A percentile compares a stretch with the other conserved stretches of the same genome.
phyloP scores from a whole-genome alignment of 1,284 basidiomycete species.

The Ustilago tritici region DNA sequence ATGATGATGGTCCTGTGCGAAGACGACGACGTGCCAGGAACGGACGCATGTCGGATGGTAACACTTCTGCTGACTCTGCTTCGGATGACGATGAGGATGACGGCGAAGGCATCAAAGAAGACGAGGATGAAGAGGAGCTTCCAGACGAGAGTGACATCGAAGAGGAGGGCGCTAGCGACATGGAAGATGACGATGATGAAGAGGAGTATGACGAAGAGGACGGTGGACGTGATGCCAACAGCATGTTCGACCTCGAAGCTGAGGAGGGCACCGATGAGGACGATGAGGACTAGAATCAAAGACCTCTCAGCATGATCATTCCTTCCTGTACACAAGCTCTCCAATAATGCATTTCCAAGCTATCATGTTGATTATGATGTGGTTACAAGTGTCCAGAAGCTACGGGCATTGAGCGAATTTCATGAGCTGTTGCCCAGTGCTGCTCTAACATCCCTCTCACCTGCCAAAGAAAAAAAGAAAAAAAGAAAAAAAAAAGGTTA shows the following conservation, averaged over 20 bases:
- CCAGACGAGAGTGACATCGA: constrained; percentile 53
- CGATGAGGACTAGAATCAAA: constrained; percentile 27
- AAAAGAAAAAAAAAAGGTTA: no score
- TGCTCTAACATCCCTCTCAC: neutral
- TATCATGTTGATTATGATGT: neutral
- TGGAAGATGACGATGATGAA: constrained; percentile 52
- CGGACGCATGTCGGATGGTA: constrained; percentile 38
- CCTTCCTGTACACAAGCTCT: constrained; percentile 1
- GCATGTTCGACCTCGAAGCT: constrained; percentile 53
- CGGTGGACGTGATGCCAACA: constrained; percentile 37
- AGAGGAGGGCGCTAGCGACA: constrained; percentile 45
- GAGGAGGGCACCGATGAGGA: constrained; percentile 54
- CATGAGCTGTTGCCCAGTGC: neutral
- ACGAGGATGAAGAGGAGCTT: constrained; percentile 44
- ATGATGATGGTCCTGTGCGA: constrained; percentile 42
- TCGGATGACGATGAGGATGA: constrained; percentile 37
- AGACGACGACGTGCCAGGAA: constrained; percentile 35
- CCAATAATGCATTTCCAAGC: neutral
- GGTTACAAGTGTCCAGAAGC: no score
- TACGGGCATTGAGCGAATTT: neutral
- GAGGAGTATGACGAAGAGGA: constrained; percentile 55
- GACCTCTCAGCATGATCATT: constrained; percentile 1
- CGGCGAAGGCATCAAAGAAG: constrained; percentile 24
- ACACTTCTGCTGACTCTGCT: constrained; percentile 49
- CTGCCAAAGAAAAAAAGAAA: no score